Percentiles rank a stretch among this genome's conserved stretches.
Conservation (phyloP, 2,329 filamentous ascomycete species). For the Colletotrichum neosansevieriae region DNA sequence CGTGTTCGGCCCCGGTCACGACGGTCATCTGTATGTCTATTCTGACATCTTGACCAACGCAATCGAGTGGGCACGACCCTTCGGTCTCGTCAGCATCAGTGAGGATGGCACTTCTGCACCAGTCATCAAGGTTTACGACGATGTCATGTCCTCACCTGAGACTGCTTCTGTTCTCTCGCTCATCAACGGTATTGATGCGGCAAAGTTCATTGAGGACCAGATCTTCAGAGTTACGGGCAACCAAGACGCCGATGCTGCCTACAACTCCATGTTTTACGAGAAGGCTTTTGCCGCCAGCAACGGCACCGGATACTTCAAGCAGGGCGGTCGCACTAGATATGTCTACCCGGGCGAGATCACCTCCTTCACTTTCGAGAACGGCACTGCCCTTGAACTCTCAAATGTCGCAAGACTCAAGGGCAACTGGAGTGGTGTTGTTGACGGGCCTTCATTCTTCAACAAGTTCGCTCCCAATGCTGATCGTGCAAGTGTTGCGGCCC, state of each 20-base stretch:
- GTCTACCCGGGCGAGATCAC: slow-evolving; percentile 49
- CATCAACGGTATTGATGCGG: slow-evolving; percentile 45
- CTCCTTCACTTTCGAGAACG: slow-evolving; percentile 52
- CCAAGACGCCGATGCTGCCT: slow-evolving; percentile 47
- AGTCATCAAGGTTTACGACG: slow-evolving; percentile 61
- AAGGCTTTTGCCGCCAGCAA: slow-evolving; percentile 41
- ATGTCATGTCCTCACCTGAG: slow-evolving; percentile 46
- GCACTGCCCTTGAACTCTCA: slow-evolving; percentile 45
- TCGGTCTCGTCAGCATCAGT: slow-evolving; percentile 55
- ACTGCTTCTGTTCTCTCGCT: slow-evolving; percentile 41
- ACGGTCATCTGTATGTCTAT: slow-evolving; percentile 56
- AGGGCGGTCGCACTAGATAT: slow-evolving; percentile 45
- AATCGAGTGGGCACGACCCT: slow-evolving; percentile 51
- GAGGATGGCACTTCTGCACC: slow-evolving; percentile 50
- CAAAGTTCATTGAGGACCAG: slow-evolving; percentile 42
- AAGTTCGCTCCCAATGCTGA: slow-evolving; percentile 45
- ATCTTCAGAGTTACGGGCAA: slow-evolving; percentile 38
- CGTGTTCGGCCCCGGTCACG: slow-evolving; percentile 52
- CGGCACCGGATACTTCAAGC: slow-evolving; percentile 46
- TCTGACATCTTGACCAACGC: slow-evolving; percentile 53
- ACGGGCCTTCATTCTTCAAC: slow-evolving; percentile 49
- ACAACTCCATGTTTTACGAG: slow-evolving; percentile 54
- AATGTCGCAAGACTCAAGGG: slow-evolving; percentile 48
- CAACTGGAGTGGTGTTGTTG: slow-evolving; percentile 46
- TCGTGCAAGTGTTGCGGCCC: not conserved